Conservation (phyloP, 345 rosid genomes). For the Eucalyptus viminalis region DNA sequence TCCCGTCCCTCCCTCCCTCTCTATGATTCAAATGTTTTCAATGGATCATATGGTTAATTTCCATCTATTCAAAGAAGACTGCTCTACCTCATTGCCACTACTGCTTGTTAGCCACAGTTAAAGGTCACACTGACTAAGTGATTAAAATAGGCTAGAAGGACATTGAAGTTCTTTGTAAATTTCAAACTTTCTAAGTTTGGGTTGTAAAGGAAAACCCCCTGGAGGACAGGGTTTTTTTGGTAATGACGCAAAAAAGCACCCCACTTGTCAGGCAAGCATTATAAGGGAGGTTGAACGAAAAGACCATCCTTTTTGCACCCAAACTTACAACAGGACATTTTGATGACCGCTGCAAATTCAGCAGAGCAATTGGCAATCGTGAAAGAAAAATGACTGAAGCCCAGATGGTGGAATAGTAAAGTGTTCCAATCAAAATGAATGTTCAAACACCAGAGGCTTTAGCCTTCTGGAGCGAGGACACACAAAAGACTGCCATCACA, state of each 20-base stretch:
- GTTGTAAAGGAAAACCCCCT: neutral
- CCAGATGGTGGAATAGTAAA: neutral
- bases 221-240: neutral
- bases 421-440: neutral
- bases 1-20: neutral
- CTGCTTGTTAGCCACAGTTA: neutral
- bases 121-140: neutral
- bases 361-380: neutral
- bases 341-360: neutral
- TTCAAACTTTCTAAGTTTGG: neutral
- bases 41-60: neutral
- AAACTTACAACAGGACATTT: neutral
- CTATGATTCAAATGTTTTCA: neutral
- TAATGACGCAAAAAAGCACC: neutral
- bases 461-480: neutral
- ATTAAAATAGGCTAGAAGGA: neutral
- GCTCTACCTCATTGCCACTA: neutral
- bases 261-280: neutral
- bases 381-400: neutral
- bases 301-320: neutral
- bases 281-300: neutral
- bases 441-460: neutral
- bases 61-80: neutral
- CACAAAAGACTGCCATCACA: neutral
- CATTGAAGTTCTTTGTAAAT: neutral